Evolutionary conservation across 495 filamentous ascomycete genomes (phyloP).

Genomic region (Glonium stellatum): DNA sequence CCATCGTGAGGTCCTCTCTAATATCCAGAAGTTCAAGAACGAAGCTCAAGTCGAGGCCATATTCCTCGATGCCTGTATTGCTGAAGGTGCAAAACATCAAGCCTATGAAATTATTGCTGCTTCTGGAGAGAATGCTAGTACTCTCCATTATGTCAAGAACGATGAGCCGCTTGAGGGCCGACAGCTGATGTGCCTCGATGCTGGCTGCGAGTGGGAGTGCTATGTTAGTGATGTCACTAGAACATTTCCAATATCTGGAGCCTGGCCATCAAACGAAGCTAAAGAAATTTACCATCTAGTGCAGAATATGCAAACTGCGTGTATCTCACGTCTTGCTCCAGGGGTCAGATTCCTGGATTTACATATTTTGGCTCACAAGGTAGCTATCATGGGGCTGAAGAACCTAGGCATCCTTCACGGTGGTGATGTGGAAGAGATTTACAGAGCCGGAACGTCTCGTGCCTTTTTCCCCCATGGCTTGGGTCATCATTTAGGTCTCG

Average conservation of each 20-base stretch:
- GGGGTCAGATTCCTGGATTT: constrained; percentile 62
- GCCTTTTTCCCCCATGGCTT: constrained; percentile 88
- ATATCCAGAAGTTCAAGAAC: constrained; percentile 55
- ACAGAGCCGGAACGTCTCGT: constrained; percentile 56
- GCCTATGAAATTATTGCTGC: constrained; percentile 84
- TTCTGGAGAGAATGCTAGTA: constrained; percentile 67
- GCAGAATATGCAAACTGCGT: constrained; percentile 72
- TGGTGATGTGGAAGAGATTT: constrained; percentile 57
- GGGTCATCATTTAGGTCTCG: constrained; percentile 86
- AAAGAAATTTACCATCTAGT: constrained; percentile 68
- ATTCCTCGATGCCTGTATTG: constrained; percentile 63
- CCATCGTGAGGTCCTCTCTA: constrained; percentile 59
- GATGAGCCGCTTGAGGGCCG: constrained; percentile 57
- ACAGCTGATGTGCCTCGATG: constrained; percentile 75
- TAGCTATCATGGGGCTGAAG: constrained; percentile 65
- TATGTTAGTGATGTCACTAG: constrained; percentile 91
- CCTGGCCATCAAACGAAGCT: constrained; percentile 56
- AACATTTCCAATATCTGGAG: constrained; percentile 66
- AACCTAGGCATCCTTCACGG: constrained; percentile 58
- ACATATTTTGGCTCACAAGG: constrained; percentile 61
- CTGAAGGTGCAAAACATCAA: constrained; percentile 65
- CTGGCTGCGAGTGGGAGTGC: constrained; percentile 74
- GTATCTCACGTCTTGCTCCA: constrained; percentile 57
- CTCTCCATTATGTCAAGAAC: constrained; percentile 81
- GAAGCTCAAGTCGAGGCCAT: constrained; percentile 78